phyloP scores from a whole-genome alignment of 2,329 filamentous ascomycete genomes.

The Capronia epimyces region DNA sequence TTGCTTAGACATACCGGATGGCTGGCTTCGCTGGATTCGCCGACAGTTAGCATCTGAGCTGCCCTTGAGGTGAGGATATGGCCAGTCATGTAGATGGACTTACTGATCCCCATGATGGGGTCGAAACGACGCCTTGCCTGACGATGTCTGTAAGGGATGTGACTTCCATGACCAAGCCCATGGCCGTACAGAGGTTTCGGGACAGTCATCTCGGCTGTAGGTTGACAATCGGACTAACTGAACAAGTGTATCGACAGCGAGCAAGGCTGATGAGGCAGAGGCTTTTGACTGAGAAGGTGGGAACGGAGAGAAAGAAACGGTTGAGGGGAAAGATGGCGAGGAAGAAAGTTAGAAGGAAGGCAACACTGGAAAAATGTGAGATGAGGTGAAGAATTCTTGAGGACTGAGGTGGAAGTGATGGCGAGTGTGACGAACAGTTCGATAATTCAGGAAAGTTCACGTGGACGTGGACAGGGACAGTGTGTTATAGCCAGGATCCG shows the following conservation, averaged over 20 bases:
- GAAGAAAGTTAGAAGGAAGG: background rate
- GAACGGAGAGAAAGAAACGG: conserved; percentile 13
- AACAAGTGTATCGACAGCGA: background rate
- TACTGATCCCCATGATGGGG: background rate
- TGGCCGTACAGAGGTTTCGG: no score
- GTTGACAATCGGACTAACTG: no score
- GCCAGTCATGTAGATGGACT: background rate
- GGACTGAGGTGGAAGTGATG: background rate
- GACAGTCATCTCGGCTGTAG: no score
- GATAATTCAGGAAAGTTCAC: no score
- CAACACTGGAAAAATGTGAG: background rate
- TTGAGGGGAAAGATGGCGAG: conserved; percentile 10
- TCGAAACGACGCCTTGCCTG: background rate
- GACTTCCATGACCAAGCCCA: background rate
- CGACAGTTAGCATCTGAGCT: background rate
- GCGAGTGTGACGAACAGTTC: background rate
- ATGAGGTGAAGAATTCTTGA: background rate
- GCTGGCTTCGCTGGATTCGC: conserved; percentile 11
- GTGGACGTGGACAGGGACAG: no score
- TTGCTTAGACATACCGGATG: conserved; percentile 28
- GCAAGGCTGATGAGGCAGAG: background rate
- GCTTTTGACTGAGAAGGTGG: background rate
- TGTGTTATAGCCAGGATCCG: no score
- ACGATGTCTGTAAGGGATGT: background rate
- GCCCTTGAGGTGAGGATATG: background rate